Percentiles rank a stretch among this genome's conserved stretches.
phyloP scores from a whole-genome alignment of 2,329 filamentous ascomycete genomes.

The Rhynchosporium agropyri region DNA sequence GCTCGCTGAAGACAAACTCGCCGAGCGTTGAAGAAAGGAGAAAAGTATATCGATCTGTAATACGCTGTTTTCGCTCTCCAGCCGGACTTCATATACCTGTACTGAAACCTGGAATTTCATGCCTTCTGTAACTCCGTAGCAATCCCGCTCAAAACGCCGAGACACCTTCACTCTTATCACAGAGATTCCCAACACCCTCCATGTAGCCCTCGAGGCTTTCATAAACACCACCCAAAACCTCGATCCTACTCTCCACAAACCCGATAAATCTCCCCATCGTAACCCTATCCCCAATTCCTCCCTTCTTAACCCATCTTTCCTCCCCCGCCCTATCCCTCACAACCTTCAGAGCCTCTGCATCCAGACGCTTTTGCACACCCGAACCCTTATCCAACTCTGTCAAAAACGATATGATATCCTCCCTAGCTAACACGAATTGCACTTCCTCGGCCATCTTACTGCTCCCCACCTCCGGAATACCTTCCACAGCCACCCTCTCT shows the following conservation, averaged over 20 bases:
- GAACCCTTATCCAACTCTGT: conserved; percentile 3
- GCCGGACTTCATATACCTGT: background rate
- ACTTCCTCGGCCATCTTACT: background rate
- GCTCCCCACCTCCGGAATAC: conserved; percentile 12
- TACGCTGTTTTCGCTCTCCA: too few relatives aligned
- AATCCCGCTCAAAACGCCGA: background rate
- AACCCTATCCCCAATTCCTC: conserved; percentile 14
- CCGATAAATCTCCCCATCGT: conserved; percentile 27
- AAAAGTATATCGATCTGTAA: too few relatives aligned
- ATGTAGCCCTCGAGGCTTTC: background rate
- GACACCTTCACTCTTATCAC: background rate
- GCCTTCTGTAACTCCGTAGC: too few relatives aligned
- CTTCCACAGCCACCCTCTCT: background rate
- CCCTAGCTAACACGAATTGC: conserved; percentile 10
- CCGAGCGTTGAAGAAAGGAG: too few relatives aligned
- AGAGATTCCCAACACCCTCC: background rate
- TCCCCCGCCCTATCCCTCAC: conserved; percentile 23
- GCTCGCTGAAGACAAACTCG: too few relatives aligned
- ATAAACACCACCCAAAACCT: conserved; percentile 11
- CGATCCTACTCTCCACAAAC: conserved; percentile 24
- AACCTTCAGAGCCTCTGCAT: conserved; percentile 4
- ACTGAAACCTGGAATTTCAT: too few relatives aligned
- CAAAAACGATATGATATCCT: conserved; percentile 15
- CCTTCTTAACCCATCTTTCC: conserved; percentile 19
- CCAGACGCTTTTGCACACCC: conserved; percentile 20